Evolutionary conservation across 1,284 basidiomycete genomes (phyloP), one percentile per base, ranked within the genome.

Genomic region (Pascua sp.): DNA sequence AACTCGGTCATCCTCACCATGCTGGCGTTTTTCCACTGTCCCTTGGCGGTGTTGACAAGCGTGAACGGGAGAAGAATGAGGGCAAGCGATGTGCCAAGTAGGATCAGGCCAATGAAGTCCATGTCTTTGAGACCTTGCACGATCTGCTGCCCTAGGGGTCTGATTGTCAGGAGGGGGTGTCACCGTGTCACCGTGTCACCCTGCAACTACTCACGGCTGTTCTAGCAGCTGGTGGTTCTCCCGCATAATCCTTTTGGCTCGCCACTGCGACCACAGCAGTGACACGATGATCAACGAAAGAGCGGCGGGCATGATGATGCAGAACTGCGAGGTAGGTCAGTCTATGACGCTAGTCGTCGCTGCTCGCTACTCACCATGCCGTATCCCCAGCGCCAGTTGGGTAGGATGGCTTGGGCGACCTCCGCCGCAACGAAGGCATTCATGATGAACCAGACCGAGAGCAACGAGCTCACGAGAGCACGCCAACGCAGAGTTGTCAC

Each of bases 401-500:
- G 79, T 51, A 83, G 76, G 47, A 90, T 76, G 10, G 85, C 78
- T 40, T 79, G 77, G 16, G 85, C 80, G 51, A 91, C 83, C 67
- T 88, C 88, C 10, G 87, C 82, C 7, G 86, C 84, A 13, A 81
- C 70, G 37, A 80, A 79, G 63, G 75, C 78, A 68, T 81, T 82
- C 75, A 88, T 78, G 64, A 88, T 78, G 76, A 86, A 88, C 12
- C 88, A 88, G 42, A 85, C 71, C 9, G 85, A 84, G 32, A 84
- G 81, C n/a, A 87, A 73, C 13, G 81, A 81, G 2, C 84, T 82
- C 16, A 87, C 82, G 11, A 91, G 79, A 11, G 87, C 88, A 7
- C 84, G 83, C 86, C 87, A 91, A 67, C 85, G 81, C 12, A 90
- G 81, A 2, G 85, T 86, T 4, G 90, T 90, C 64, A 88, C 85